Base-by-base conservation (phyloP, 768 basidiomycete species). In the Panellus pusillus region DNA sequence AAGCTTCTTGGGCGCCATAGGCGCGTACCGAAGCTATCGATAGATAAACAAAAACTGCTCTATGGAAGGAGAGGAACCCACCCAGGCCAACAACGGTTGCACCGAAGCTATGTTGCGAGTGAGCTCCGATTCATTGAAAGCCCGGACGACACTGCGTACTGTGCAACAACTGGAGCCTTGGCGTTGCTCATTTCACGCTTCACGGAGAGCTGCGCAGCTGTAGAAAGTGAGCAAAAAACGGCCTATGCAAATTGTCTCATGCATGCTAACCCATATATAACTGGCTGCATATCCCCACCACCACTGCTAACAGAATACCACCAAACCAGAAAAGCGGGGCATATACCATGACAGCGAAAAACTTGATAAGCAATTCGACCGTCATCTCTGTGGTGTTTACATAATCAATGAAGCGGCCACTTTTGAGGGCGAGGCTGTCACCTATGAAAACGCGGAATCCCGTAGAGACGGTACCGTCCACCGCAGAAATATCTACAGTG, bases 401-500 rank as follows among this genome's bases (percentile, higher is more conserved):
- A 6, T 24, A 24, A 24, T 24, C 24, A 24, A 6, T 24, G 6
- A 24, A 24, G 24, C 24, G 24, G 6, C 24, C 24, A 3, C 24
- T 24, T 24, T 24, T 6, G 3, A 24, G 24, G 24, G 24, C 24
- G 2, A n/a, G n/a, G 52, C 75, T 11, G 46, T 44, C 37, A 75
- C 54, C 17, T 8, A 53, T 12, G 18, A 60, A 31, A 19, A 24
- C 38, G 15, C 51, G 62, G 6, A 77, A 60, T 17, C 57, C 62
- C 39, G 62, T 61, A 1, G 70, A 50, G 15, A 78, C 61, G 0
- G 65, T 55, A 2, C 69, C 65, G 63, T 92, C 89, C 36, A 91
- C 74, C 53, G 69, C 63, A 40, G 79, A 71, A 18, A 87, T 84
- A 63, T 89, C 87, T 49, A 84, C 80, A 1, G 86, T 88, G 64